Evolutionary conservation across 164 flowering plant genomes (phyloP).

Genomic region (Tetracentron sinense): DNA sequence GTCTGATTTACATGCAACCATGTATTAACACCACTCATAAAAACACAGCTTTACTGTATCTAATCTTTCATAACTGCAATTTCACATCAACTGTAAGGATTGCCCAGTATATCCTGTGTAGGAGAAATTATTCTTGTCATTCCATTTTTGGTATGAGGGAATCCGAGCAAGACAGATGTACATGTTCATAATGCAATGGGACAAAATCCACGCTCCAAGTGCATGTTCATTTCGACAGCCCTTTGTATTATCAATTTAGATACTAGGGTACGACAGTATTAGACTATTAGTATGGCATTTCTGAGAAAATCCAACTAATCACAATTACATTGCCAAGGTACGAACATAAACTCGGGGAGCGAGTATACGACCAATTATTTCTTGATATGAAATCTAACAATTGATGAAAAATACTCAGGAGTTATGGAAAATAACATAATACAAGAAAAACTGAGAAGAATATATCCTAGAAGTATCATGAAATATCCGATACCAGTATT

Average conservation of each 20-base stretch:
- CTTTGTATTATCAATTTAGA: too few species aligned
- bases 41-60: neutral
- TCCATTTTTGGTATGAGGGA: neutral
- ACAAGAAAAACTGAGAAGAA: neutral
- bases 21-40: neutral
- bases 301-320: too few species aligned
- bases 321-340: neutral
- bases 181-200: too few species aligned
- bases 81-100: neutral
- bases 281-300: neutral
- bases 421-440: too few species aligned
- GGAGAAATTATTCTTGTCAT: neutral
- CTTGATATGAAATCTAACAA: neutral
- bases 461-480: too few species aligned
- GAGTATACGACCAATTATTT: neutral
- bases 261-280: too few species aligned
- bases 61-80: neutral
- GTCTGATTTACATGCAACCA: neutral
- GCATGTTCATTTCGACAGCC: too few species aligned
- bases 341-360: neutral
- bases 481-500: neutral
- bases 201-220: too few species aligned
- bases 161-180: too few species aligned
- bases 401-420: neutral
- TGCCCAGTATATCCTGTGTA: too few species aligned